phyloP scores from a whole-genome alignment of 306 rosid species.

The Inga oerstediana region DNA sequence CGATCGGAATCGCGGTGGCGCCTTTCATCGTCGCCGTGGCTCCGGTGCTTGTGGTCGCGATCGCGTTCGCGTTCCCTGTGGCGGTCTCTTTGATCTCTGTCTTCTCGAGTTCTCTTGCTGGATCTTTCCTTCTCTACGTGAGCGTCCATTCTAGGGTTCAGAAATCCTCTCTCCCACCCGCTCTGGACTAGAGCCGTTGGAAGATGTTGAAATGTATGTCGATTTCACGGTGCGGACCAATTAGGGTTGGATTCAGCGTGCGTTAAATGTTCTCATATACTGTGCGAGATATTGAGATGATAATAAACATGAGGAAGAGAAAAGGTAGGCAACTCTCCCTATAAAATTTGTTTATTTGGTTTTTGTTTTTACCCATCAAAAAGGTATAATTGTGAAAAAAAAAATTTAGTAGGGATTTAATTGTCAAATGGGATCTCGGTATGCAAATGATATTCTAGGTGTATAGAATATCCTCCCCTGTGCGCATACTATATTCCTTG shows the following conservation, averaged over 20 bases:
- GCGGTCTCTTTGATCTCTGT: conserved; percentile 44
- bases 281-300: too few relatives aligned
- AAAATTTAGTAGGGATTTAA: too few relatives aligned
- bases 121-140: conserved; percentile 59
- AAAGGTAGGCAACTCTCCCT: too few relatives aligned
- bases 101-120: conserved; percentile 57
- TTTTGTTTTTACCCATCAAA: too few relatives aligned
- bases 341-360: too few relatives aligned
- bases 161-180: not conserved
- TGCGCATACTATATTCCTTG: too few relatives aligned
- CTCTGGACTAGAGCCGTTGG: not conserved
- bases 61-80: conserved; percentile 39
- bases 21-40: conserved; percentile 44
- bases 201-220: not conserved
- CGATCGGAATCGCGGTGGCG: conserved; percentile 58
- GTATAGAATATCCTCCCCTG: too few relatives aligned
- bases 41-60: conserved; percentile 41
- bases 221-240: not conserved
- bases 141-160: conserved; percentile 65
- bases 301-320: too few relatives aligned
- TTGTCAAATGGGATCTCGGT: too few relatives aligned
- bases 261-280: not conserved
- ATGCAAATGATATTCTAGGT: too few relatives aligned
- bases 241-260: not conserved
- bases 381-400: too few relatives aligned